Base-by-base conservation (phyloP, 176 grass and related monocot genomes). In the Canna indica region DNA sequence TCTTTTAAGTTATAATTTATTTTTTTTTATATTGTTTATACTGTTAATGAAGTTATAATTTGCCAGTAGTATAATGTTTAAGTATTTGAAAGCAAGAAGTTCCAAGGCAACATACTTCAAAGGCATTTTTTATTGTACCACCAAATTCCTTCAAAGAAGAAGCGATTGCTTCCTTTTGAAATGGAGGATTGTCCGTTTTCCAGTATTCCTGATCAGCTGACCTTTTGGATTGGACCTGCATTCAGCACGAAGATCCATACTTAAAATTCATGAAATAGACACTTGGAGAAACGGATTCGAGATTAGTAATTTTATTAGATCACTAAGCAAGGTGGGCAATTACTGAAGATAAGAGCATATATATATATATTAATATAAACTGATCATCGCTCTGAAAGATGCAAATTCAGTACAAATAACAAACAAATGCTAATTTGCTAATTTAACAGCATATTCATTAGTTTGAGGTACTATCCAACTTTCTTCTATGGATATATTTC, bases 41-140 rank as follows among this genome's bases (percentile, higher is more conserved):
- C 4, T 1, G 13, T 20, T 53, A 17, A 53, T 16, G 13, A 3
- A 15, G 5, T 3, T 3, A 22, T 3, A 3, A 53, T 17, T 53
- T 53, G 14, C 12, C 7, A 6, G 4, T 12, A 6, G 7, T 12
- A 53, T 6, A 17, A 53, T 53, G 4, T 20, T 3, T 20, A 20
- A 17, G 15, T n/a, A 20, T 53, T 53, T n/a, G 14, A n/a, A 6
- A 18, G 18, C 4, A 58, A 59, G 59, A 14, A 67, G 34, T n/a
- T 57, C 31, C 64, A 44, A 41, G 44, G 44, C n/a, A 36, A 63
- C 69, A 76, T 87, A 97, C 93, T 82, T 92, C 88, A 45, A 97
- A 79, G 59, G 86, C 79, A 73, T 73, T 97, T 77, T 92, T 97
- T 78, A 90, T 85, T 75, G 83, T 97, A 52, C 82, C 88, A 39